Conservation (phyloP, 495 filamentous ascomycete species). For the Xylaria cubensis region DNA sequence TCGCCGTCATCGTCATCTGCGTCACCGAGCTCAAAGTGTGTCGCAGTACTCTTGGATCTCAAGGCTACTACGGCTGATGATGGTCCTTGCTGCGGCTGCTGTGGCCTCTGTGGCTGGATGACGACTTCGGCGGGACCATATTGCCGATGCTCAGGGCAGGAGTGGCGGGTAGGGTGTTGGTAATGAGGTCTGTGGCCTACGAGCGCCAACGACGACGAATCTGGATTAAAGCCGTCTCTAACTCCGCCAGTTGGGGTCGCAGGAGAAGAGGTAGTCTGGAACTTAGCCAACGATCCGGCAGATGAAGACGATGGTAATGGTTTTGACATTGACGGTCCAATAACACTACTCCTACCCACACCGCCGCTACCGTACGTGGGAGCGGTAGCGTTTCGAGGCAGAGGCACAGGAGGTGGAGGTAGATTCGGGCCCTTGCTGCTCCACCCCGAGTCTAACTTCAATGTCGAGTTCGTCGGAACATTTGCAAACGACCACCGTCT, state of each 20-base stretch:
- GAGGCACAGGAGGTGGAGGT: constrained; percentile 23
- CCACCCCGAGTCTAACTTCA: neutral
- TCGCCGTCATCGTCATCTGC: constrained; percentile 16
- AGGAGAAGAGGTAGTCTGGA: neutral
- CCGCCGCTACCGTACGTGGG: neutral
- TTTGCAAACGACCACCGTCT: constrained; percentile 22
- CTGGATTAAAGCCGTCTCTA: neutral
- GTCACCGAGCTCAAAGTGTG: constrained; percentile 14
- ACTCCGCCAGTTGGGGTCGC: neutral
- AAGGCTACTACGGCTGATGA: neutral
- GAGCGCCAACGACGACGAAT: constrained; percentile 4
- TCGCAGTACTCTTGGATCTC: constrained; percentile 6
- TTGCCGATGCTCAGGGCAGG: constrained; percentile 22
- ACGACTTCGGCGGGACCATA: constrained; percentile 20
- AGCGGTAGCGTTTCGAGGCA: constrained; percentile 3
- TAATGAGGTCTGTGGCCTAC: neutral
- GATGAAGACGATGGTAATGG: constrained; percentile 11
- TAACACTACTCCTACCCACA: neutral
- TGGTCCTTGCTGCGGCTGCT: neutral
- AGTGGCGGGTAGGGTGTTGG: constrained; percentile 14
- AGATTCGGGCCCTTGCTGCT: neutral
- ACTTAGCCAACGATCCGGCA: constrained; percentile 10
- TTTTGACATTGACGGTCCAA: constrained; percentile 14
- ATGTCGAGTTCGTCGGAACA: constrained; percentile 10
- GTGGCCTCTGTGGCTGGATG: constrained; percentile 14